Conservation (phyloP, 1,139 yeast species). For the Magnusiomyces ingens region DNA sequence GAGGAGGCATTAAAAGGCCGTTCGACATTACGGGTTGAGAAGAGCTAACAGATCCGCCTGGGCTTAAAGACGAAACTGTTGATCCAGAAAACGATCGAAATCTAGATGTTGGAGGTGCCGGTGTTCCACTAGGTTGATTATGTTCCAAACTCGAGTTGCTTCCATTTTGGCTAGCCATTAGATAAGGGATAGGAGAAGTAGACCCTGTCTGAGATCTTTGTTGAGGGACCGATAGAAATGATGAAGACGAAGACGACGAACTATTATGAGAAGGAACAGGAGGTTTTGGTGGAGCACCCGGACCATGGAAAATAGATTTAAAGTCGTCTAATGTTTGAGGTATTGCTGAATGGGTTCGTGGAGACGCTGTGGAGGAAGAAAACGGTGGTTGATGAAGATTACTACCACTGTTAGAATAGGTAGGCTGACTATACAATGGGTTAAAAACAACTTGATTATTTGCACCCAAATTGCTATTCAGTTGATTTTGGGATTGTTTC, state of each 20-base stretch:
- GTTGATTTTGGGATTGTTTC: neutral
- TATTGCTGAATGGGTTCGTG: neutral
- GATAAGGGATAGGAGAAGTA: neutral
- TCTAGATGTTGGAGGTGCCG: neutral
- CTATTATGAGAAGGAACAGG: neutral
- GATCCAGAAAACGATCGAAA: neutral
- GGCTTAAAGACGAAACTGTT: neutral
- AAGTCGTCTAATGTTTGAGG: conserved; percentile 3
- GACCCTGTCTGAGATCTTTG: neutral
- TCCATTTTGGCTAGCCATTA: neutral
- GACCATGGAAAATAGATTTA: conserved; percentile 5
- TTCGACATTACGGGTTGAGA: conserved; percentile 2
- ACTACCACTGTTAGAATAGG: too few relatives aligned
- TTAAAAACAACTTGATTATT: neutral
- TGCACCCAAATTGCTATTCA: neutral
- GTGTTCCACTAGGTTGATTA: neutral
- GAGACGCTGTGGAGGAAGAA: neutral
- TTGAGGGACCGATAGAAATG: neutral
- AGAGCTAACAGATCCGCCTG: neutral
- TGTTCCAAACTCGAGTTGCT: neutral
- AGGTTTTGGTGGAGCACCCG: neutral
- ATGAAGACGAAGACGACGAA: neutral
- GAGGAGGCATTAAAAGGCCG: conserved; percentile 9
- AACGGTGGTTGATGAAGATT: neutral
- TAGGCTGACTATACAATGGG: too few relatives aligned